Conservation (phyloP, 129 eudicot genomes). For the Centrapalus pauciflorus region DNA sequence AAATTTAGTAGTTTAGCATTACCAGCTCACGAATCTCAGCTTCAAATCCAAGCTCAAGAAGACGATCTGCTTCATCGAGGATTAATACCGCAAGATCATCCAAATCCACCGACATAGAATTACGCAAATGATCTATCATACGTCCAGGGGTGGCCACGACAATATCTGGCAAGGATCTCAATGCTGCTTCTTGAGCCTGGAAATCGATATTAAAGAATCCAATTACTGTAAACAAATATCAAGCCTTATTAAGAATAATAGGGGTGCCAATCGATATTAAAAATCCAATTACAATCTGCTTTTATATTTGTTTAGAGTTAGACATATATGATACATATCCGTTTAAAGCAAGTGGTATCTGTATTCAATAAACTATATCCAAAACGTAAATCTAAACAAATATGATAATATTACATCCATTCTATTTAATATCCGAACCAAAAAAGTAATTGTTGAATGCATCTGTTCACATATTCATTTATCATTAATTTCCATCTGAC, state of each 20-base stretch:
- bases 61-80: constrained; percentile 98
- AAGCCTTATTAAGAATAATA: too few species aligned
- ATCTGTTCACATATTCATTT: not conserved
- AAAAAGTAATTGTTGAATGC: not conserved
- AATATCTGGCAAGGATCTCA: constrained; percentile 90
- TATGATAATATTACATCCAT: not conserved
- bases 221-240: too few species aligned
- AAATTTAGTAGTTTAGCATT: not conserved
- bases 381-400: not conserved
- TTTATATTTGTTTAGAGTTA: too few species aligned
- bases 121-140: constrained; percentile 89
- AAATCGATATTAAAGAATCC: constrained; percentile 18
- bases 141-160: constrained; percentile 99
- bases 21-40: constrained; percentile 89
- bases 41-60: constrained; percentile 91
- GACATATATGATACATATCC: too few species aligned
- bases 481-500: not conserved
- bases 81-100: constrained; percentile 92
- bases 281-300: not conserved
- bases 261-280: too few species aligned
- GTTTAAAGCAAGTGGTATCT: not conserved
- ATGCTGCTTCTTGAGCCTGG: constrained; percentile 90
- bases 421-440: not conserved
- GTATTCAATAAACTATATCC: not conserved
- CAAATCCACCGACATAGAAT: constrained; percentile 92